phyloP scores from a whole-genome alignment of 1,284 basidiomycete genomes.

The Boletellus sp. region DNA sequence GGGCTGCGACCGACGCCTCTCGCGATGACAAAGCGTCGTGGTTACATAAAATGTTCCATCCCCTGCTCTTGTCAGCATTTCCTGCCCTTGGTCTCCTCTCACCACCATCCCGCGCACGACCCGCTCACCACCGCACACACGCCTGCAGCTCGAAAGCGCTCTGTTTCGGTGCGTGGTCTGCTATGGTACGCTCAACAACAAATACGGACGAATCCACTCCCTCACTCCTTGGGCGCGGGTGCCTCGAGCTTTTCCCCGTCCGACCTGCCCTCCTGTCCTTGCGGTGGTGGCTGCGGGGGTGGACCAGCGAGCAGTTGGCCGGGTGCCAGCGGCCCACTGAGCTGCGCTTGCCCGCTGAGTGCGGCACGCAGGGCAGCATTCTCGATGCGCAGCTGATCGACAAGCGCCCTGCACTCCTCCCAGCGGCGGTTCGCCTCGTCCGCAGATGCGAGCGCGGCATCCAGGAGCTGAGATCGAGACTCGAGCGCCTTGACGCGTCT shows the following conservation, averaged over 20 bases:
- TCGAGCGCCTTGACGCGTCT: constrained; percentile 83
- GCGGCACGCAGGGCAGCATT: constrained; percentile 61
- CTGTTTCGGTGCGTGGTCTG: constrained; percentile 18
- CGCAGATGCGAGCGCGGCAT: constrained; percentile 75
- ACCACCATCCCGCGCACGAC: constrained; percentile 27
- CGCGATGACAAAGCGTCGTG: constrained; percentile 34
- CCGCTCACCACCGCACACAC: not conserved
- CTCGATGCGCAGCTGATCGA: constrained; percentile 78
- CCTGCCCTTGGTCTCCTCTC: constrained; percentile 33
- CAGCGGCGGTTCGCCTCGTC: constrained; percentile 82
- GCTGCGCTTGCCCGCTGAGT: constrained; percentile 39
- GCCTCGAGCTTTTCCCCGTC: constrained; percentile 32
- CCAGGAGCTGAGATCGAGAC: constrained; percentile 74
- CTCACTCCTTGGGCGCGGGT: constrained; percentile 23
- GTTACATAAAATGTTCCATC: constrained; percentile 33
- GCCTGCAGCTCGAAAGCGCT: no score
- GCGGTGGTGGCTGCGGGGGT: constrained; percentile 22
- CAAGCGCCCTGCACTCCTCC: constrained; percentile 79
- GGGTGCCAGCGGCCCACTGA: constrained; percentile 25
- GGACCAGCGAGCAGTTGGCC: constrained; percentile 26
- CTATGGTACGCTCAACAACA: not conserved
- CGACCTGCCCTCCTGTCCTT: constrained; percentile 22
- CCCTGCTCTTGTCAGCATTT: constrained; percentile 35
- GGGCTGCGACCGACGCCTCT: no score
- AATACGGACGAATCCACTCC: not conserved